Percentiles rank a stretch among this genome's conserved stretches.
Conservation (phyloP, 495 filamentous ascomycete genomes). For the Lophiotrema nucula region DNA sequence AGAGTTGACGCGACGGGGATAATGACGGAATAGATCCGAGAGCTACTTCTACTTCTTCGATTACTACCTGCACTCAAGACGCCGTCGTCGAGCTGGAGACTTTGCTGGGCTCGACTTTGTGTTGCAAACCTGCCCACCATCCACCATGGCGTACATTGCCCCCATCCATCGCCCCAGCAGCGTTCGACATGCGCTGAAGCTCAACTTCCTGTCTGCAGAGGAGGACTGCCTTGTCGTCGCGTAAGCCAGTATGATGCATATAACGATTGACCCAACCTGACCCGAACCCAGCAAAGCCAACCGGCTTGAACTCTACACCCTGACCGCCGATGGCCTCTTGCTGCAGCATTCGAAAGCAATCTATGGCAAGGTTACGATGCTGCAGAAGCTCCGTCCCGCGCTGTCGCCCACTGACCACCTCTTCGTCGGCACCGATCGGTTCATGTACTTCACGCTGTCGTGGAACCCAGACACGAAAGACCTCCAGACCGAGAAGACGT, state of each 20-base stretch:
- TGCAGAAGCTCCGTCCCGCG: conserved; percentile 75
- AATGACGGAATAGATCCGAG: conserved; percentile 24
- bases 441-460: conserved; percentile 80
- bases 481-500: conserved; percentile 67
- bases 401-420: conserved; percentile 77
- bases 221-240: conserved; percentile 83
- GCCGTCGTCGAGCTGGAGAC: background rate
- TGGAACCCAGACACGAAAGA: conserved; percentile 69
- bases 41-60: background rate
- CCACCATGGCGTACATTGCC: conserved; percentile 84
- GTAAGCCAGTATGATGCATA: conserved; percentile 51
- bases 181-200: conserved; percentile 80
- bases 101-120: background rate
- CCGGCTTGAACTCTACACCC: conserved; percentile 78
- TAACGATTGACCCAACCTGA: background rate
- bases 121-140: background rate
- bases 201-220: conserved; percentile 68
- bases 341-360: conserved; percentile 64
- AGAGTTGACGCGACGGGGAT: conserved; percentile 7
- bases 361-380: conserved; percentile 81
- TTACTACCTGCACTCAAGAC: background rate
- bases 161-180: conserved; percentile 91
- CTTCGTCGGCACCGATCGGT: conserved; percentile 87
- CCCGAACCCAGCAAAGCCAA: conserved; percentile 71
- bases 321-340: conserved; percentile 58